These are phyloP conservation scores for Trichophyton verrucosum DNA, from an alignment of 2,329 filamentous ascomycete species.

Conservation along the genomic window DNA sequence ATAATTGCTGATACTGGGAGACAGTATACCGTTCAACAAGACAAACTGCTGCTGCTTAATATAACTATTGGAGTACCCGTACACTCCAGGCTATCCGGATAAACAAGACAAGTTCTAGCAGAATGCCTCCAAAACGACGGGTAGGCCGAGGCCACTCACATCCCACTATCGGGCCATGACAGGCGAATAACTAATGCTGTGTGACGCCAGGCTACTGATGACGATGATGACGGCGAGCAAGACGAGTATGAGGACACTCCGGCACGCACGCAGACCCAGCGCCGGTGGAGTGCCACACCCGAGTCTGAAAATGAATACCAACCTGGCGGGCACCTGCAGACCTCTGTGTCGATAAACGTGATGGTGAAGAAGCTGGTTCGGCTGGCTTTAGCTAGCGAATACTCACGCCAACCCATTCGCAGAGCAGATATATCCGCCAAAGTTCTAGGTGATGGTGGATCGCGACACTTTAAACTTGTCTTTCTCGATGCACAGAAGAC, in stretches of 20 bases:
- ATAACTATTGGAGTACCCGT: too few relatives aligned
- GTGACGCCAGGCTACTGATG: background rate
- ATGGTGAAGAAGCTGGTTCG: slow-evolving; percentile 52
- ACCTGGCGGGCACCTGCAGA: slow-evolving; percentile 9
- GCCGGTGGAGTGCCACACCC: background rate
- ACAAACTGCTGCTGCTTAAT: too few relatives aligned
- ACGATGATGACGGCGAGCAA: background rate
- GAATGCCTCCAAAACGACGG: background rate
- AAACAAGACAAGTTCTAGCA: background rate
- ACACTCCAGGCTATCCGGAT: background rate
- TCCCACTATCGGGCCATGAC: background rate
- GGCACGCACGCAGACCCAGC: background rate
- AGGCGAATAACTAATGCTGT: background rate
- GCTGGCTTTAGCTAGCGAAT: slow-evolving; percentile 49
- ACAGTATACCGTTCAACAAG: too few relatives aligned
- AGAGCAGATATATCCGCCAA: slow-evolving; percentile 47
- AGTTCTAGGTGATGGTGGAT: slow-evolving; percentile 57
- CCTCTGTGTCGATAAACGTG: slow-evolving; percentile 23
- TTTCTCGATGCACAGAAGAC: slow-evolving; percentile 66
- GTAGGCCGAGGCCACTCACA: background rate
- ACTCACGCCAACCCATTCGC: slow-evolving; percentile 45
- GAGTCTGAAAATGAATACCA: background rate
- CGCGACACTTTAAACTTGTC: slow-evolving; percentile 60
- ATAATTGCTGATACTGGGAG: too few relatives aligned
- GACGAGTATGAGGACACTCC: background rate